A percentile compares a stretch with the other conserved stretches of the same genome.
phyloP scores from a whole-genome alignment of 164 flowering plant species.

The grape (Vitis vinifera) region ASM3070453v1 NC_081814.1:6024501-6025000 shows the following conservation, averaged over 20 bases:
- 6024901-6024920: conserved; percentile 76
- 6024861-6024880: conserved; percentile 97
- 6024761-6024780: background rate
- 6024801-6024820: background rate
- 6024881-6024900: conserved; percentile 79
- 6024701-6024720: no score
- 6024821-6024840: background rate
- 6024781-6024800: background rate
- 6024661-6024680: no score
- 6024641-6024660: no score
- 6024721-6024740: no score
- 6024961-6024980: conserved; percentile 60
- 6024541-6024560: no score
- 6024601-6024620: no score
- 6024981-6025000: background rate
- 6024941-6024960: conserved; percentile 92
- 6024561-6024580: no score
- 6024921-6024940: conserved; percentile 90
- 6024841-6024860: conserved; percentile 36
- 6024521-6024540: no score
- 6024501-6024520: no score
- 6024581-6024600: no score
- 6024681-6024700: no score
- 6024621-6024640: no score
- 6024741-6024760: background rate